A percentile compares a stretch with the other conserved stretches of the same genome.
phyloP scores from a whole-genome alignment of 805 yeast species.

The Zygotorulaspora sp. region DNA sequence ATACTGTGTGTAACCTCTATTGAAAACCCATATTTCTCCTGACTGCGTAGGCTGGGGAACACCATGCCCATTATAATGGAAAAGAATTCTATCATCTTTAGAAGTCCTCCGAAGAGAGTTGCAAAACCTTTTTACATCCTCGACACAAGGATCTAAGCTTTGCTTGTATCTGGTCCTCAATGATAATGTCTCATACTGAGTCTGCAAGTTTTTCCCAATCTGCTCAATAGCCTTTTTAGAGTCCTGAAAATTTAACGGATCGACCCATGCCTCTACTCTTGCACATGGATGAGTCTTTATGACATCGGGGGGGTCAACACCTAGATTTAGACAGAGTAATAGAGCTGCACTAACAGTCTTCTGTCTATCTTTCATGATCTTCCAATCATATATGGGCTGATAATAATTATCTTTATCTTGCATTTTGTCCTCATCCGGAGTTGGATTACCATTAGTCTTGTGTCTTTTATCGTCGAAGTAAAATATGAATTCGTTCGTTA shows the following conservation, averaged over 20 bases:
- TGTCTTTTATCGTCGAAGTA: constrained; percentile 92
- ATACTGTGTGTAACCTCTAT: constrained; percentile 94
- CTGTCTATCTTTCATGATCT: constrained; percentile 81
- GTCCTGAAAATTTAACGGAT: constrained; percentile 76
- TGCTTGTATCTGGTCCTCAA: constrained; percentile 86
- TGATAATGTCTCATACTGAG: constrained; percentile 85
- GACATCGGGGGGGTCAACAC: constrained; percentile 97
- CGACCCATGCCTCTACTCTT: constrained; percentile 86
- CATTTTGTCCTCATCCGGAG: constrained; percentile 48
- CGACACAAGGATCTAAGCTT: constrained; percentile 90
- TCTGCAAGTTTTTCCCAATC: constrained; percentile 81
- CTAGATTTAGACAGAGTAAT: constrained; percentile 82
- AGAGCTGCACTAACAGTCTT: constrained; percentile 92
- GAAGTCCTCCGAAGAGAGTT: constrained; percentile 84
- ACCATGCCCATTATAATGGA: constrained; percentile 97
- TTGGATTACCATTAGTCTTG: constrained; percentile 81
- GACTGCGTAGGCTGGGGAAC: constrained; percentile 95
- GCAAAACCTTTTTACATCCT: constrained; percentile 88
- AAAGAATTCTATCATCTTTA: constrained; percentile 85
- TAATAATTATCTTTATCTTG: constrained; percentile 44
- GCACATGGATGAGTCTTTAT: constrained; percentile 93
- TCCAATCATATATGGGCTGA: constrained; percentile 85
- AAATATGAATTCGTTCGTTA: constrained; percentile 66
- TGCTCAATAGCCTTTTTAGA: constrained; percentile 87
- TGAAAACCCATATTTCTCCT: constrained; percentile 98